Conservation (phyloP, 2,329 filamentous ascomycete species). For the Ascosphaera aggregata region DNA sequence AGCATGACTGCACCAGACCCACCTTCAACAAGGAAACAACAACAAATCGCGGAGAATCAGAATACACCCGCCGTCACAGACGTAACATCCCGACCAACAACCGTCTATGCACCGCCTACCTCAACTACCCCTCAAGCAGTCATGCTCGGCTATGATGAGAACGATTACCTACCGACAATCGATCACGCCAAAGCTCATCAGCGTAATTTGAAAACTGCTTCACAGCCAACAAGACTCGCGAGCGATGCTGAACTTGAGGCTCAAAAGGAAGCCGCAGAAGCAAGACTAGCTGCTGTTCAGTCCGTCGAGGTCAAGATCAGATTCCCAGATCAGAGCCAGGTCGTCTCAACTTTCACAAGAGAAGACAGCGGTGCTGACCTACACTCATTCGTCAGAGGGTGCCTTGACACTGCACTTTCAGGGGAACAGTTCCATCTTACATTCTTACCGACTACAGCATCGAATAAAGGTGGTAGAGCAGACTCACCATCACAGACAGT, state of each 20-base stretch:
- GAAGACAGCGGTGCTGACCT: constrained; percentile 46
- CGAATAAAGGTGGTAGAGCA: constrained; percentile 3
- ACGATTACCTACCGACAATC: constrained; percentile 60
- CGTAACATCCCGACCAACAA: constrained; percentile 28
- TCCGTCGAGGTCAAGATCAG: constrained; percentile 56
- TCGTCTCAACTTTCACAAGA: constrained; percentile 47
- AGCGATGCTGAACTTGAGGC: constrained; percentile 65
- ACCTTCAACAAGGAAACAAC: neutral
- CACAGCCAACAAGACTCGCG: constrained; percentile 54
- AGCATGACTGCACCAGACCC: too few species aligned
- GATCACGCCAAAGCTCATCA: constrained; percentile 62
- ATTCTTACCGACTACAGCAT: constrained; percentile 20
- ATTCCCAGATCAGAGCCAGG: constrained; percentile 65
- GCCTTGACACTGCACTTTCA: constrained; percentile 36
- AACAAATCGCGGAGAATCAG: neutral
- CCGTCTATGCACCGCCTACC: constrained; percentile 56
- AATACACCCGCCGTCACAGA: constrained; percentile 8
- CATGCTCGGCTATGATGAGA: constrained; percentile 39
- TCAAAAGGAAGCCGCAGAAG: constrained; percentile 39
- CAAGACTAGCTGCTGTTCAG: constrained; percentile 40
- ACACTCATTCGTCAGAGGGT: constrained; percentile 47
- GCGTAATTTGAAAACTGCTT: constrained; percentile 51
- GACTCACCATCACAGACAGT: constrained; percentile 8
- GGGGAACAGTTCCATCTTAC: constrained; percentile 49
- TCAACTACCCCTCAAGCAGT: constrained; percentile 56